Evolutionary conservation across 2,329 filamentous ascomycete genomes (phyloP), one percentile per base, ranked within the genome.

Genomic region (Volutella citrinella): DNA sequence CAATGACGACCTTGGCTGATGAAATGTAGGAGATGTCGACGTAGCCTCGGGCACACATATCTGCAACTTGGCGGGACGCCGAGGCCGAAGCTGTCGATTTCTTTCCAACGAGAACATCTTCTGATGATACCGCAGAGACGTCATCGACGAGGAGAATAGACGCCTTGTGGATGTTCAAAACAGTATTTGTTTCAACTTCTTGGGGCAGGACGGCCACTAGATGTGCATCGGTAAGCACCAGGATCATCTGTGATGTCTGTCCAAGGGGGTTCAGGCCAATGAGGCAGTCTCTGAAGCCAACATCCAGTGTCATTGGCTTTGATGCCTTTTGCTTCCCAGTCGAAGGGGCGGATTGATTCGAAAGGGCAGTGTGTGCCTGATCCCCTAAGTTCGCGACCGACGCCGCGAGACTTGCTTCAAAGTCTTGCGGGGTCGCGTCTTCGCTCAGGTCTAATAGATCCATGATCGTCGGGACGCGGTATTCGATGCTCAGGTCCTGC

Each of bases 21-120:
- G 89, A 94, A 27, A 96, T 85, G 30, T 86, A 87, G 49, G 87
- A 89, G 20, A 98, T 80, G 26, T 88, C 83, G 7, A 95, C 88
- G 54, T 82, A 98, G 1, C 93, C 93, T 48, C 75, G 70, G 7
- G 74, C 66, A 34, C 79, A 77, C 34, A 83, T 61, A 23, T 75
- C 70, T 4, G 66, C 56, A n/a, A 79, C 68, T 48, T 80, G 76
- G 6, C 66, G 63, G 4, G 70, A 72, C 10, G 43, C 48, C 10
- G 65, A 61, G 6, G 63, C 57, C 4, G 60, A 56, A 1, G 57
- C 48, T 11, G 59, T 53, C n/a, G 47, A 49, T 13, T 49, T 45
- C 10, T 49, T 35, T 8, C 27, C 43, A 9, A 36, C 24, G 3
- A 48, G 30, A 3, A 45, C 17, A 10, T 42, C 38, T 5, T 42